Percentiles rank a stretch among this genome's conserved stretches.
Conservation (phyloP, 2,329 filamentous ascomycete species). For the Clarireedia hainanense region DNA sequence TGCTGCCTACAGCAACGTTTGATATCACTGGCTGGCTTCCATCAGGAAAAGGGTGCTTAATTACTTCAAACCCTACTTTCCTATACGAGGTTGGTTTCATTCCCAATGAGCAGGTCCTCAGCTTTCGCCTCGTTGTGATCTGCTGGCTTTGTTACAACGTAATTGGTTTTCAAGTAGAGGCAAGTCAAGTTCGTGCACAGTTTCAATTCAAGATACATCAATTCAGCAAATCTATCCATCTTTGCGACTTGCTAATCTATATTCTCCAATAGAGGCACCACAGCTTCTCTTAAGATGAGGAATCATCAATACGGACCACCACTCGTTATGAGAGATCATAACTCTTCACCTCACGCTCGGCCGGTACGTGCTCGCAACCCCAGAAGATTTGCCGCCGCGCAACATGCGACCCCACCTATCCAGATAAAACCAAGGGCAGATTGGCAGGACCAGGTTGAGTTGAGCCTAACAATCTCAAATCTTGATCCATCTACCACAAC, state of each 20-base stretch:
- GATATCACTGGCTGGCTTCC: too few relatives aligned
- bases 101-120: too few relatives aligned
- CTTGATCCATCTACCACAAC: not conserved
- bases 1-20: too few relatives aligned
- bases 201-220: too few relatives aligned
- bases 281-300: not conserved
- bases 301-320: not conserved
- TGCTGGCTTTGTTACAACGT: too few relatives aligned
- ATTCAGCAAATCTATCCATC: too few relatives aligned
- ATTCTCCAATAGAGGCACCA: not conserved
- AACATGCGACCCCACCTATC: not conserved
- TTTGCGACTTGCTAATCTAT: not conserved
- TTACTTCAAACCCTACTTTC: too few relatives aligned
- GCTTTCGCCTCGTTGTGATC: too few relatives aligned
- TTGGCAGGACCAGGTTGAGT: not conserved
- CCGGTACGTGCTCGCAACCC: not conserved
- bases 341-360: not conserved
- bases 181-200: too few relatives aligned
- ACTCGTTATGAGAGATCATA: not conserved
- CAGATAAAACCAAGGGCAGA: not conserved
- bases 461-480: not conserved
- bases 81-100: too few relatives aligned
- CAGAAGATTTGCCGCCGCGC: not conserved
- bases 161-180: too few relatives aligned
- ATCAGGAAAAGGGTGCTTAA: too few relatives aligned